Evolutionary conservation across 345 rosid genomes (phyloP).

Genomic region (Citrus reticulata): DNA sequence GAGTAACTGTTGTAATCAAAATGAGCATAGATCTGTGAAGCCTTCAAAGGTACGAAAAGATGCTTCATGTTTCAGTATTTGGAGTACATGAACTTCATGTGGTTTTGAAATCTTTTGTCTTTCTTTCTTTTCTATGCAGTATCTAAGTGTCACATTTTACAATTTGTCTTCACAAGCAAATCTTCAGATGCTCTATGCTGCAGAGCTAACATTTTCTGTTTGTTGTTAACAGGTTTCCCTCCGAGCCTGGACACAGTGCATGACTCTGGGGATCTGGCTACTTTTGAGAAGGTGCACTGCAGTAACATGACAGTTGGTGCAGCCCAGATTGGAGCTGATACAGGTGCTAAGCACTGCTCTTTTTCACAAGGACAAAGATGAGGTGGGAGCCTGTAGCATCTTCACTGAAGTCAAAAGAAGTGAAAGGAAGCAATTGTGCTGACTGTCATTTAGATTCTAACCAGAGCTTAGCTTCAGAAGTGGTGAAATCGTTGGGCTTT

Average conservation of each 20-base stretch:
- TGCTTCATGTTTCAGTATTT: not conserved
- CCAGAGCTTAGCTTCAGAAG: constrained; percentile 20
- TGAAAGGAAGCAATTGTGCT: constrained; percentile 53
- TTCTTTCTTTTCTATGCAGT: not conserved
- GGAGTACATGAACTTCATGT: not conserved
- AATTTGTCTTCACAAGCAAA: not conserved
- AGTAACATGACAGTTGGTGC: constrained; percentile 27
- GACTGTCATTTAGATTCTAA: constrained; percentile 27
- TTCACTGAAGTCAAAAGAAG: constrained; percentile 69
- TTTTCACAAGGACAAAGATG: constrained; percentile 31
- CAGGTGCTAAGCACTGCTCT: constrained; percentile 12
- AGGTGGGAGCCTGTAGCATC: constrained; percentile 71
- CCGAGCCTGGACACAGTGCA: constrained; percentile 9
- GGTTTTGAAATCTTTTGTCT: not conserved
- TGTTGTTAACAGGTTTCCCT: constrained; percentile 29
- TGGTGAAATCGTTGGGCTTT: constrained; percentile 18
- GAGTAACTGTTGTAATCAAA: not conserved
- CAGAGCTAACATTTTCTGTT: not conserved
- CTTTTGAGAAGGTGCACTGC: constrained; percentile 21
- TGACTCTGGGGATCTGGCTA: constrained; percentile 8
- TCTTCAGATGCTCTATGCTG: not conserved
- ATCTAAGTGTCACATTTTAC: not conserved
- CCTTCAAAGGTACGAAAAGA: not conserved
- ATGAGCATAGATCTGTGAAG: not conserved
- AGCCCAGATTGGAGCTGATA: constrained; percentile 23